These are phyloP conservation scores for Letharia lupina DNA, from an alignment of 495 filamentous ascomycete genomes.

Conservation along the genomic window DNA sequence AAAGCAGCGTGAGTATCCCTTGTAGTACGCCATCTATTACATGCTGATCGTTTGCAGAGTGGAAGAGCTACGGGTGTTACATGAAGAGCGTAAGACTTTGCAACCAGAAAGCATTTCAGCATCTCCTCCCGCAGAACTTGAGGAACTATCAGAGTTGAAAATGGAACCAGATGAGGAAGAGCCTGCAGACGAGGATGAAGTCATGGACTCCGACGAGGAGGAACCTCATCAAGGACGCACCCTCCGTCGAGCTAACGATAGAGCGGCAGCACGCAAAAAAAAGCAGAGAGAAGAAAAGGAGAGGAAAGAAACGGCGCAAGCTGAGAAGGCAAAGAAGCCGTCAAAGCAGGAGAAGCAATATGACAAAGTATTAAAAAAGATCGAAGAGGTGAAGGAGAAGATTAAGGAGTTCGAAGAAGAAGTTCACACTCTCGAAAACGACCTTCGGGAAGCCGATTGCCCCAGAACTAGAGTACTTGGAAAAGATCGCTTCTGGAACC, in stretches of 20 bases:
- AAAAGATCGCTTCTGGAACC: slow-evolving; percentile 93
- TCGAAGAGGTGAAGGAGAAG: slow-evolving; percentile 70
- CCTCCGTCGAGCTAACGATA: slow-evolving; percentile 67
- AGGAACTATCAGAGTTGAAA: slow-evolving; percentile 53
- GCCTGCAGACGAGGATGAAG: slow-evolving; percentile 53
- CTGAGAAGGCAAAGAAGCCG: slow-evolving; percentile 71
- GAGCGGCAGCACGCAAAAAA: slow-evolving; percentile 65
- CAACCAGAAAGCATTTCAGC: slow-evolving; percentile 65
- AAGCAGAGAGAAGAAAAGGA: slow-evolving; percentile 79
- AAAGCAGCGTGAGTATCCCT: slow-evolving; percentile 65
- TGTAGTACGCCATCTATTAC: slow-evolving; percentile 17
- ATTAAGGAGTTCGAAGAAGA: slow-evolving; percentile 75
- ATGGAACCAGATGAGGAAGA: slow-evolving; percentile 52
- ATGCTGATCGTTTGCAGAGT: slow-evolving; percentile 32
- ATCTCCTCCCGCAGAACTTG: slow-evolving; percentile 53
- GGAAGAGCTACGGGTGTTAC: slow-evolving; percentile 71
- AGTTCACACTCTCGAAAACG: slow-evolving; percentile 76
- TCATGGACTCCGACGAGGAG: slow-evolving; percentile 56
- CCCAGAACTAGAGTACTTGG: slow-evolving; percentile 81
- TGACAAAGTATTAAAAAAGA: slow-evolving; percentile 75
- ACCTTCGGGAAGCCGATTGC: slow-evolving; percentile 87
- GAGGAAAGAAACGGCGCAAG: slow-evolving; percentile 67
- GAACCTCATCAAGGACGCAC: slow-evolving; percentile 53
- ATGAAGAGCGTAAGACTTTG: slow-evolving; percentile 81
- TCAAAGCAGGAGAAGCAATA: slow-evolving; percentile 80